Percentiles rank a stretch among this genome's conserved stretches.
Conservation (phyloP, 192 early-diverging fungal genomes). For the Lunasporangiospora selenospora region DNA sequence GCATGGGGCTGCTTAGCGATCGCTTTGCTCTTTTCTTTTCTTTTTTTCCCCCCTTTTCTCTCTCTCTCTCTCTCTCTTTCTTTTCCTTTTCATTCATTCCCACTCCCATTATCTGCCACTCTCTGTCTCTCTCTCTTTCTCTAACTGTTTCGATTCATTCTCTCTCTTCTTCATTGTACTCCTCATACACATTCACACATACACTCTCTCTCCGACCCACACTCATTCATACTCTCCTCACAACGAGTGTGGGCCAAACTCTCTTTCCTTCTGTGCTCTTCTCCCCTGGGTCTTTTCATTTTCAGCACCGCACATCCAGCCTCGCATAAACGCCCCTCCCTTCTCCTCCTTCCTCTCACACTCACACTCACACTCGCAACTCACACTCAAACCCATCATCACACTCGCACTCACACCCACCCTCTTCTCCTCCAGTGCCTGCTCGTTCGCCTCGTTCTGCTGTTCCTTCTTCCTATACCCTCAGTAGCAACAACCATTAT, state of each 20-base stretch:
- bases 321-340: too few relatives aligned
- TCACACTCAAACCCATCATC: too few relatives aligned
- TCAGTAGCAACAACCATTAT: too few relatives aligned
- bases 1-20: neutral
- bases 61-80: neutral
- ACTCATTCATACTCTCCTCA: neutral
- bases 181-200: neutral
- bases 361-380: too few relatives aligned
- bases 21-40: neutral
- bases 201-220: neutral
- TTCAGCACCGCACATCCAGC: neutral
- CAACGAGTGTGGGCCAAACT: neutral
- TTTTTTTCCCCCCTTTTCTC: neutral
- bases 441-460: too few relatives aligned
- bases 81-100: neutral
- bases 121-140: neutral
- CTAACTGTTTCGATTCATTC: neutral
- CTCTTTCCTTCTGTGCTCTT: neutral
- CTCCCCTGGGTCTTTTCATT: neutral
- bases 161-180: neutral
- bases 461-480: too few relatives aligned
- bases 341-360: too few relatives aligned
- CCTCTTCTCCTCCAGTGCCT: too few relatives aligned
- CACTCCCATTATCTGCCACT: neutral
- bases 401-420: too few relatives aligned